Conservation (phyloP, 495 filamentous ascomycete species). For the Podospora appendiculata region DNA sequence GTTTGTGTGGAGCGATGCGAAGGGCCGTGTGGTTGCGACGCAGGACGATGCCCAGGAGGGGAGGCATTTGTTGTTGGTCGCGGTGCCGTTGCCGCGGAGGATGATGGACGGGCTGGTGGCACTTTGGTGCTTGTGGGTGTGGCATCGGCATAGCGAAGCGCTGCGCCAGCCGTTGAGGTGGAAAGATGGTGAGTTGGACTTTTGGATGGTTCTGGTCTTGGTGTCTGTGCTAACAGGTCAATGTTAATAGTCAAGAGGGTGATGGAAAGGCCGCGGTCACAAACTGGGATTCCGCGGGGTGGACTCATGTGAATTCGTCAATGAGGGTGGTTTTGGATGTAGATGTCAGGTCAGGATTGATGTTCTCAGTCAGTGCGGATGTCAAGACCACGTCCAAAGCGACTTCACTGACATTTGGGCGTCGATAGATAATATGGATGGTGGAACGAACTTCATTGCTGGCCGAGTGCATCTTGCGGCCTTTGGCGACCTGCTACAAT, state of each 20-base stretch:
- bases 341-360: too few relatives aligned
- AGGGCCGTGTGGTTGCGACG: conserved; percentile 17
- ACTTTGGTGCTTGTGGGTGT: conserved; percentile 28
- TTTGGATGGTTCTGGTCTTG: conserved; percentile 6
- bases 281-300: neutral
- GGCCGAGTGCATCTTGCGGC: too few relatives aligned
- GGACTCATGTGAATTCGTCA: too few relatives aligned
- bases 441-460: too few relatives aligned
- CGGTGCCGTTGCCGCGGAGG: conserved; percentile 15
- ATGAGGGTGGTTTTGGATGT: too few relatives aligned
- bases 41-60: conserved; percentile 8
- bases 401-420: too few relatives aligned
- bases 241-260: neutral
- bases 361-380: too few relatives aligned
- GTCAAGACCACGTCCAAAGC: too few relatives aligned
- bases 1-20: conserved; percentile 18
- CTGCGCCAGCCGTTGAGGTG: neutral
- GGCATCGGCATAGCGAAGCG: conserved; percentile 11
- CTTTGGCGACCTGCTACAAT: too few relatives aligned
- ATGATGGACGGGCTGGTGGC: conserved; percentile 24
- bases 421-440: too few relatives aligned
- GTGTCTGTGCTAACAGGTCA: neutral
- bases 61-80: conserved; percentile 13
- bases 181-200: conserved; percentile 6
- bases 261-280: neutral